phyloP scores from a whole-genome alignment of 2,329 filamentous ascomycete species.

The Huntiella abstrusa region DNA sequence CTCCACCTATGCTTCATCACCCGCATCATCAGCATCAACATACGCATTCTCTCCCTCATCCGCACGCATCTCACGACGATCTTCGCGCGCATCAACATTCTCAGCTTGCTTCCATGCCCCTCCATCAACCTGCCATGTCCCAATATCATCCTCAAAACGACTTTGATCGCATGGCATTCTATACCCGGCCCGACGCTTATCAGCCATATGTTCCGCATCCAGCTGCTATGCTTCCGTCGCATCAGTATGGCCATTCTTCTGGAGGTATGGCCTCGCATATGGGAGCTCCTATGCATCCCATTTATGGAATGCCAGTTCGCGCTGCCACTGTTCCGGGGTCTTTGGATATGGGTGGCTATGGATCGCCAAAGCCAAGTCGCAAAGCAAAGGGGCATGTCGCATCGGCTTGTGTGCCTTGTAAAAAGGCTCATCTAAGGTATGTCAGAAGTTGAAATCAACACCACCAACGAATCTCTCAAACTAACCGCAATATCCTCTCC shows the following conservation, averaged over 20 bases:
- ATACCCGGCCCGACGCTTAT: constrained; percentile 21
- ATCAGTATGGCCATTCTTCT: constrained; percentile 5
- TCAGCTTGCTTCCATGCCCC: no score
- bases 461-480: background rate
- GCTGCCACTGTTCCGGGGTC: constrained; percentile 6
- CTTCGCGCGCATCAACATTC: constrained; percentile 31
- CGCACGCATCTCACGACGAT: constrained; percentile 26
- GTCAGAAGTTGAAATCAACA: constrained; percentile 12
- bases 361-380: constrained; percentile 41
- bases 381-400: constrained; percentile 68
- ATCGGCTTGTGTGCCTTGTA: constrained; percentile 71
- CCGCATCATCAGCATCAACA: no score
- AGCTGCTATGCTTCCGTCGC: constrained; percentile 8
- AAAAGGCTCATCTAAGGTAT: constrained; percentile 59
- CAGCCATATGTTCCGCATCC: constrained; percentile 9
- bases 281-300: constrained; percentile 14
- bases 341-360: constrained; percentile 26
- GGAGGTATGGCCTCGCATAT: constrained; percentile 14
- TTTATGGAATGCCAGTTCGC: constrained; percentile 5
- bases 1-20: no score
- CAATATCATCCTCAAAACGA: constrained; percentile 14
- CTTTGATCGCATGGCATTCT: constrained; percentile 22
- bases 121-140: constrained; percentile 14
- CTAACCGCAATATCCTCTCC: constrained; percentile 3
- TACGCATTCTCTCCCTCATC: no score